Base-by-base conservation (phyloP, 1,284 basidiomycete species). In the Boletus smithii region DNA sequence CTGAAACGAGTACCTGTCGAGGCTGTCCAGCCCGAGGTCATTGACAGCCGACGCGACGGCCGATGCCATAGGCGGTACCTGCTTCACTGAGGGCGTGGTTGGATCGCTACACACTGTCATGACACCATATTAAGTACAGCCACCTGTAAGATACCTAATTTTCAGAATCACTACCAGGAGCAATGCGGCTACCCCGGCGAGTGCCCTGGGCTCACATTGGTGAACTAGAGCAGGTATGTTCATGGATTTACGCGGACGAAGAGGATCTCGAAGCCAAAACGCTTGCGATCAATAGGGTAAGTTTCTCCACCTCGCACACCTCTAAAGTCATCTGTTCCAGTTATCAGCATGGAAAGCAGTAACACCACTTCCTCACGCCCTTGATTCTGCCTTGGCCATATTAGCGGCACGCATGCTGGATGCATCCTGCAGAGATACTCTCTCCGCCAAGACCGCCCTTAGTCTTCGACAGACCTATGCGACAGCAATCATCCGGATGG, bases 181-280 rank as follows among this genome's bases (percentile, higher is more conserved):
- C 40, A 26, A 93, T 92, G 90, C 75, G 78, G 51, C 74, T 89
- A 17, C 91, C 91, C 39, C 81, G 87, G 51, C 79, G 91, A 44
- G 86, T 92, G 1, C 90, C 91, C 2, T 97, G 94, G 94, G 70
- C 81, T 5, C 77, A 78, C 39, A 65, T 83, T 10, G 62, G 71
- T 17, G 92, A 97, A 67, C 75, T 97, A 10, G 85, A 89, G 42
- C 80, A 91, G 60, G 72, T 97, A 7, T 94, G 86, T 65, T 74
- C 81, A 4, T 85, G 85, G 77, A 83, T 95, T 56, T 95, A 85
- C 60, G 65, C 76, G 4, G 85, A 91, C 49, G 78, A 83, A 48
- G 72, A 74, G 24, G 83, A 87, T 60, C 33, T 73, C 13, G 67
- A 72, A 8, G 65, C 83, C 5, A 85, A 83, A 60, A 61, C 66